Evolutionary conservation across 768 basidiomycete genomes (phyloP).

Genomic region (Kondoa malvinella): DNA sequence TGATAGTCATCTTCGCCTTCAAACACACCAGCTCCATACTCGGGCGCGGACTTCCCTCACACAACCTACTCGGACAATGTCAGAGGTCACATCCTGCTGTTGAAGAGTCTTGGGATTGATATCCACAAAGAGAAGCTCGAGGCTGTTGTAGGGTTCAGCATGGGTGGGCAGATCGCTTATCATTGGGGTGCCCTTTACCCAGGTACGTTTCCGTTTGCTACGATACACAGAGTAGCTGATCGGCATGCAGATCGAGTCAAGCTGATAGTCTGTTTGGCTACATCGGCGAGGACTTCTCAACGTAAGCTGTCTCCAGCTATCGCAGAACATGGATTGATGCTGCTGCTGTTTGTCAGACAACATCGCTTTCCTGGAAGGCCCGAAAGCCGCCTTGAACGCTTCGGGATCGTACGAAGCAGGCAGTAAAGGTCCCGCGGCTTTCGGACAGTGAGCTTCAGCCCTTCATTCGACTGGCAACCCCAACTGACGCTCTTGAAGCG

Average conservation of each 20-base stretch:
- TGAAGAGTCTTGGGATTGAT: background rate
- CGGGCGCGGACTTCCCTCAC: background rate
- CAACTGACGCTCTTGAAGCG: background rate
- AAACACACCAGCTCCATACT: background rate
- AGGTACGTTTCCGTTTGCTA: background rate
- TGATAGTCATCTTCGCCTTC: background rate
- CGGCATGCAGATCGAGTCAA: background rate
- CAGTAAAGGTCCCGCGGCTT: background rate
- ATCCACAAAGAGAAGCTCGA: background rate
- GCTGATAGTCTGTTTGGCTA: background rate
- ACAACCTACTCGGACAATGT: background rate
- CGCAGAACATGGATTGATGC: background rate
- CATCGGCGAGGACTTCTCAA: background rate
- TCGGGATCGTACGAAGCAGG: background rate
- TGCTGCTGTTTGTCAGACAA: background rate
- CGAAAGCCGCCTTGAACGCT: background rate
- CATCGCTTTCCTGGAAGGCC: background rate
- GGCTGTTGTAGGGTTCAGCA: background rate
- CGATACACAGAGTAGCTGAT: background rate
- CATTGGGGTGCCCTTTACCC: background rate
- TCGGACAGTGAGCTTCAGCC: background rate
- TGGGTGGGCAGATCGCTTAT: background rate
- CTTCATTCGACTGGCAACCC: background rate
- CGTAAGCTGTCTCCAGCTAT: background rate
- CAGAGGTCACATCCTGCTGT: background rate